Evolutionary conservation across 495 filamentous ascomycete species (phyloP), one percentile per base, ranked within the genome.

Genomic region (Talaromyces thailandensis): DNA sequence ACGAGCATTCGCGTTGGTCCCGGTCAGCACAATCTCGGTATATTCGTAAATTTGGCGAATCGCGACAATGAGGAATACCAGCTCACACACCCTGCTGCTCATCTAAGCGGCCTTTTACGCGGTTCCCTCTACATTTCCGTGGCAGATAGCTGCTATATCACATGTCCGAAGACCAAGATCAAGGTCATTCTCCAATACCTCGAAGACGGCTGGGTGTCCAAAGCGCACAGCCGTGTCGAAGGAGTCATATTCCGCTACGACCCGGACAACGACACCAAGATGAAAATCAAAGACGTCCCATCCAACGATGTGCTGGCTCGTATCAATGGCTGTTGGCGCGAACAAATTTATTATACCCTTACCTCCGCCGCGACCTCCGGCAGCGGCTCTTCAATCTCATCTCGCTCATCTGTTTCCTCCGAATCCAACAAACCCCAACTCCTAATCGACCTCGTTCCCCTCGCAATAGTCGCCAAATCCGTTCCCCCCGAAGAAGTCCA

Each of bases 161-260:
- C 87, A 8, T 98, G 94, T 71, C 81, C 85, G 5, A 89, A 90
- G 74, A 96, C 91, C 1, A 88, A 86, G 64, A 85, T 93, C 66
- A 97, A 97, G 71, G 87, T 86, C 4, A 96, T 98, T 60, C 73
- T 98, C 18, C 86, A 93, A 63, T 98, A 98, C 72, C 71, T 92
- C 56, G 93, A 97, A 65, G 95, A 98, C 58, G 91, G 91, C 32
- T 98, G 95, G 93, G 81, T 97, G 8, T 91, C 92, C 50, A 90
- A 90, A 61, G 84, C 92, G 35, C 92, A 95, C 63, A 93, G 98
- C 71, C 89, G 87, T 70, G 85, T 98, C 7, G 88, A 96, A 59
- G 94, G 94, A 18, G 87, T 97, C 26, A 81, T 98, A 58, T 98
- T 94, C 76, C 86, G 83, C 48, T 96, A 95, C 66, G 86, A 93